phyloP scores from a whole-genome alignment of 1,284 basidiomycete species.

The Phenoliferia sp. region DNA sequence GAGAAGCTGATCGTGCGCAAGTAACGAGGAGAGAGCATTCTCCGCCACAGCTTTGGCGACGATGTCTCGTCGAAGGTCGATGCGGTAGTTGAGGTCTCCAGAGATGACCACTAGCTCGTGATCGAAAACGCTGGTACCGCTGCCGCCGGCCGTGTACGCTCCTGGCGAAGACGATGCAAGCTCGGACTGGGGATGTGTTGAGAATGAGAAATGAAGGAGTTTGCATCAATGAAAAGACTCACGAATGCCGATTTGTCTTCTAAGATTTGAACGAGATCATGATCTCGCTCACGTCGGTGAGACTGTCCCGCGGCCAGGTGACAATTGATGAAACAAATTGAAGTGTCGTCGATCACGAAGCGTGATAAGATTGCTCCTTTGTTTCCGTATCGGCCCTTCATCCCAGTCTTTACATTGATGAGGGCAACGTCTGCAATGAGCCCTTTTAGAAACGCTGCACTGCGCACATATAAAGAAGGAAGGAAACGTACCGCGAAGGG shows the following conservation, averaged over 20 bases:
- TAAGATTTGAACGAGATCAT: constrained; percentile 87
- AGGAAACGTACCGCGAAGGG: constrained; percentile 53
- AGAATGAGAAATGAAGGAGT: too few species aligned
- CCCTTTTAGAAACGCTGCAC: too few species aligned
- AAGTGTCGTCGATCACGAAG: constrained; percentile 83
- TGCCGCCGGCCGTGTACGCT: constrained; percentile 81
- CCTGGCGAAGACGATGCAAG: constrained; percentile 33
- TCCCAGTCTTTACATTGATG: constrained; percentile 88
- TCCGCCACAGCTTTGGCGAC: constrained; percentile 61
- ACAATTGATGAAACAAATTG: constrained; percentile 89
- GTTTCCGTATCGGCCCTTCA: constrained; percentile 94
- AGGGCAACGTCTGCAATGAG: constrained; percentile 75
- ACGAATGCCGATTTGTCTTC: constrained; percentile 73
- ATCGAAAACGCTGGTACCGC: constrained; percentile 89
- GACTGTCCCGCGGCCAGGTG: constrained; percentile 92
- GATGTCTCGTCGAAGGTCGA: constrained; percentile 79
- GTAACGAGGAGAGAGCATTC: constrained; percentile 52
- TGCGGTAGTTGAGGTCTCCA: constrained; percentile 86
- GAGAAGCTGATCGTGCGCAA: constrained; percentile 78
- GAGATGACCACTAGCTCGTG: constrained; percentile 89
- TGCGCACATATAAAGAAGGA: too few species aligned
- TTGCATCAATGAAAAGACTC: too few species aligned
- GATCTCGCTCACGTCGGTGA: constrained; percentile 82
- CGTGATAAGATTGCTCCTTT: constrained; percentile 79
- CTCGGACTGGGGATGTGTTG: too few species aligned